These are phyloP conservation scores for Viola pubescens DNA, from an alignment of 441 rosid genomes.

Conservation along the genomic window DNA sequence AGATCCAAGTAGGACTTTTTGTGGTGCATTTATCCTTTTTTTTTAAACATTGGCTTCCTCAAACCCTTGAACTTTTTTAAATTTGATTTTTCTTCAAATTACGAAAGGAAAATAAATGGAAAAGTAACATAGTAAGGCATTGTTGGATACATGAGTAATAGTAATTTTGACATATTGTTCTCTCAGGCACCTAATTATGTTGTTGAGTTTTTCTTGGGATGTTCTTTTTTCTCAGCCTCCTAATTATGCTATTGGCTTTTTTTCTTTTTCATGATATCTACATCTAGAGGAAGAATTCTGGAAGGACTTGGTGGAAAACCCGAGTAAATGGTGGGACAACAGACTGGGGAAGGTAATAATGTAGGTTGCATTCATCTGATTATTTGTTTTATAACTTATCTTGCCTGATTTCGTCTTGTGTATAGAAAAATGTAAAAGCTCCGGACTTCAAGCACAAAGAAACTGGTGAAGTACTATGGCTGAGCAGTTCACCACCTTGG, in stretches of 20 bases:
- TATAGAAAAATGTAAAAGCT: constrained; percentile 29
- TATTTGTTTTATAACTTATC: not conserved
- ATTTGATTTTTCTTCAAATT: too few species aligned
- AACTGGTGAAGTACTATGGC: constrained; percentile 50
- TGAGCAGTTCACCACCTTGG: constrained; percentile 38
- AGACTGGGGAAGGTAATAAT: constrained; percentile 47
- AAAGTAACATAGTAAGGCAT: too few species aligned
- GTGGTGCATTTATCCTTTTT: too few species aligned
- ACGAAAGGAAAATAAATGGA: too few species aligned
- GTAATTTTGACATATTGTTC: too few species aligned
- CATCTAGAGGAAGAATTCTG: constrained; percentile 47
- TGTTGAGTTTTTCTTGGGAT: too few species aligned
- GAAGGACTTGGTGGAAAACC: constrained; percentile 65
- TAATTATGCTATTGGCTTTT: not conserved
- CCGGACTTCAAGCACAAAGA: constrained; percentile 67
- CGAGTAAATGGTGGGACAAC: constrained; percentile 69
- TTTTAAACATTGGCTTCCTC: too few species aligned
- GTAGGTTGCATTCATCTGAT: not conserved
- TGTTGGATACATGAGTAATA: too few species aligned
- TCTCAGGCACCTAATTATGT: too few species aligned
- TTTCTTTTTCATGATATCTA: not conserved
- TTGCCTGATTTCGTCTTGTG: not conserved
- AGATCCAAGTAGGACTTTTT: too few species aligned
- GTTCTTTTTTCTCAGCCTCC: too few species aligned
- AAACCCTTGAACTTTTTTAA: too few species aligned